phyloP scores from a whole-genome alignment of 768 basidiomycete species.

The Kwoniella sp. region DNA sequence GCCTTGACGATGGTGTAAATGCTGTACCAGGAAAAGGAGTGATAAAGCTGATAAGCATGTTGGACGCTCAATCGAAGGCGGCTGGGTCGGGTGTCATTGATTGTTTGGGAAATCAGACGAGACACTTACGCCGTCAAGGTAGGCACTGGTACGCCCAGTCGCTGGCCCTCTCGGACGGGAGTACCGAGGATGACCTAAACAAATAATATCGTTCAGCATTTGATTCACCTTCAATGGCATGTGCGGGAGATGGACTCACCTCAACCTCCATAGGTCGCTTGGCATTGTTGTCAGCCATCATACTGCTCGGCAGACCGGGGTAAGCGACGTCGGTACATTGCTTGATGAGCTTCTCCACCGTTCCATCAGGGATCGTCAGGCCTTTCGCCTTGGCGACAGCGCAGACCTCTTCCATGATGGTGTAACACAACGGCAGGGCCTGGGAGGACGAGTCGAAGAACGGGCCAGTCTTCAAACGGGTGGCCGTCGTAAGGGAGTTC shows the following conservation, averaged over 20 bases:
- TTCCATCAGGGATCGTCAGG: slow-evolving; percentile 46
- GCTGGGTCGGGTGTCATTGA: too few relatives aligned
- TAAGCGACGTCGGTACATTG: slow-evolving; percentile 49
- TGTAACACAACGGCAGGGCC: slow-evolving; percentile 45
- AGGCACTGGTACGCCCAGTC: slow-evolving; percentile 46
- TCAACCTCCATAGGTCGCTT: slow-evolving; percentile 54
- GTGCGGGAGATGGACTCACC: slow-evolving; percentile 23
- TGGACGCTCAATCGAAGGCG: not conserved
- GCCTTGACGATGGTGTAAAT: slow-evolving; percentile 53
- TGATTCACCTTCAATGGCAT: not conserved
- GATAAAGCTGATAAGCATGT: not conserved
- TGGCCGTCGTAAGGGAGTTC: slow-evolving; percentile 52
- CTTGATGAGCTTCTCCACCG: slow-evolving; percentile 48
- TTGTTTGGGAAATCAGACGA: too few relatives aligned
- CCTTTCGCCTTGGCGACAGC: slow-evolving; percentile 53
- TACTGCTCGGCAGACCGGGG: slow-evolving; percentile 47
- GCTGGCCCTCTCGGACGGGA: slow-evolving; percentile 45
- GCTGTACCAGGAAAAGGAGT: slow-evolving; percentile 20
- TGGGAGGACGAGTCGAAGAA: slow-evolving; percentile 47
- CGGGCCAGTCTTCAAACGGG: slow-evolving; percentile 44
- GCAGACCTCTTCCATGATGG: slow-evolving; percentile 49
- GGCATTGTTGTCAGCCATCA: slow-evolving; percentile 51
- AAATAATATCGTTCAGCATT: not conserved
- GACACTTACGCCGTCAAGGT: slow-evolving; percentile 49
- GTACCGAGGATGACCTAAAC: slow-evolving; percentile 51